phyloP scores from a whole-genome alignment of 2,329 filamentous ascomycete species.

The Fusarium longipes region DNA sequence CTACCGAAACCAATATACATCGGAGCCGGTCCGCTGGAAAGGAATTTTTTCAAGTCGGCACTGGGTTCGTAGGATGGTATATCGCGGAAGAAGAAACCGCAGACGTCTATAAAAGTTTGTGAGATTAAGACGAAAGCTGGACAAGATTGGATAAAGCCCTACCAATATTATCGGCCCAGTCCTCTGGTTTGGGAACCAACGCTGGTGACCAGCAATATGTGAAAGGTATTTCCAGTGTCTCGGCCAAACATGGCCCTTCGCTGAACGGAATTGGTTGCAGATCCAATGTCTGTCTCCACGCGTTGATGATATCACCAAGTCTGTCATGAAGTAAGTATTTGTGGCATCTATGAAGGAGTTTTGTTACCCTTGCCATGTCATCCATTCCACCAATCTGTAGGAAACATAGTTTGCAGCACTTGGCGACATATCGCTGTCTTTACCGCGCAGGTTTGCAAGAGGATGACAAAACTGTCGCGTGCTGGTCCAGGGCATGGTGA shows the following conservation, averaged over 20 bases:
- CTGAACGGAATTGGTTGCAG: constrained; percentile 1
- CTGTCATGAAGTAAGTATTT: neutral
- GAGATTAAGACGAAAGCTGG: fast-evolving
- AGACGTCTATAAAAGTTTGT: constrained; percentile 55
- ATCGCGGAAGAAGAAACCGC: constrained; percentile 58
- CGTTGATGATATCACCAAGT: constrained; percentile 35
- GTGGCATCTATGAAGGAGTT: fast-evolving
- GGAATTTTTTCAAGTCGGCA: constrained; percentile 69
- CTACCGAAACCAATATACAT: constrained; percentile 3
- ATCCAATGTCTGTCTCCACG: constrained; percentile 30
- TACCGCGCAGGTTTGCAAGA: constrained; percentile 71
- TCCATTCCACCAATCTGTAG: constrained; percentile 78
- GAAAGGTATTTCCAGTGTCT: constrained; percentile 74
- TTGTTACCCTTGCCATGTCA: constrained; percentile 76
- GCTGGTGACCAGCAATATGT: constrained; percentile 84
- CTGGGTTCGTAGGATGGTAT: constrained; percentile 73
- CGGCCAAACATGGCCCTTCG: constrained; percentile 76
- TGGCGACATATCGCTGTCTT: constrained; percentile 52
- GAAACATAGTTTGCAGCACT: constrained; percentile 73
- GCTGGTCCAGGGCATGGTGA: constrained; percentile 79
- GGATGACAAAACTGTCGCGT: constrained; percentile 80
- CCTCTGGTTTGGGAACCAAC: constrained; percentile 72
- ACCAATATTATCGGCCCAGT: constrained; percentile 72
- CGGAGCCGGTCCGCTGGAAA: neutral
- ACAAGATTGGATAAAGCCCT: constrained; percentile 13